phyloP scores from a whole-genome alignment of 140 eudicot species.

The Senecio squalidus region DNA sequence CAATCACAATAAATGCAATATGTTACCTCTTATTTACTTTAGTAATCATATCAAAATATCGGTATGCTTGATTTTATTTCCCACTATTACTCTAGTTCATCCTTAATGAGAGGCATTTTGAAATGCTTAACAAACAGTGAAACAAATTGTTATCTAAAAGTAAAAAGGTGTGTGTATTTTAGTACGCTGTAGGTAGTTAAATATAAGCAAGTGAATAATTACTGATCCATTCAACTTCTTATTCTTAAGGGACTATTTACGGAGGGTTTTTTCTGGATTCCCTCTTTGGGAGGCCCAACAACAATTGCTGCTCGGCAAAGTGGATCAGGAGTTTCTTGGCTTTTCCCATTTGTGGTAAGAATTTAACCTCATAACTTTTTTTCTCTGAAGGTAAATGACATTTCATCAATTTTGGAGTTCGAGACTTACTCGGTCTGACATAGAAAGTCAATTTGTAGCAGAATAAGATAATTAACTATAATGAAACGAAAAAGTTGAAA shows the following conservation, averaged over 20 bases:
- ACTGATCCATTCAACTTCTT: conserved; percentile 13
- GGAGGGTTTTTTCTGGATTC: conserved; percentile 99
- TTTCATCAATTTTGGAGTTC: neutral
- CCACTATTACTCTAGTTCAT: too few species aligned
- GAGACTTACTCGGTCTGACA: too few species aligned
- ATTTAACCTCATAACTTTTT: conserved; percentile 1
- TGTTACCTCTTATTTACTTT: too few species aligned
- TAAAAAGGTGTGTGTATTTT: conserved; percentile 1
- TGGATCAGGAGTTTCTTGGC: conserved; percentile 98
- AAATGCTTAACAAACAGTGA: neutral
- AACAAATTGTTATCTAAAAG: neutral
- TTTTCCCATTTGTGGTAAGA: conserved; percentile 94
- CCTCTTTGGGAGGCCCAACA: conserved; percentile 99
- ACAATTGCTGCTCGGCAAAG: conserved; percentile 99
- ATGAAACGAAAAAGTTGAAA: too few species aligned
- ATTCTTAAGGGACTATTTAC: conserved; percentile 74
- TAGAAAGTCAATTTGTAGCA: too few species aligned
- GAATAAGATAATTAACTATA: too few species aligned
- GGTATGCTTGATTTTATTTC: too few species aligned
- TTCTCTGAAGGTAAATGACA: too few species aligned
- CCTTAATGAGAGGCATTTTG: conserved; percentile 1
- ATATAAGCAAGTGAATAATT: neutral
- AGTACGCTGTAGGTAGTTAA: conserved; percentile 15
- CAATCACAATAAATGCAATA: conserved; percentile 2
- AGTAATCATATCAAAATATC: too few species aligned